A percentile compares a stretch with the other conserved stretches of the same genome.
phyloP scores from a whole-genome alignment of 768 basidiomycete genomes.

The Leccinum longicurvipes region DNA sequence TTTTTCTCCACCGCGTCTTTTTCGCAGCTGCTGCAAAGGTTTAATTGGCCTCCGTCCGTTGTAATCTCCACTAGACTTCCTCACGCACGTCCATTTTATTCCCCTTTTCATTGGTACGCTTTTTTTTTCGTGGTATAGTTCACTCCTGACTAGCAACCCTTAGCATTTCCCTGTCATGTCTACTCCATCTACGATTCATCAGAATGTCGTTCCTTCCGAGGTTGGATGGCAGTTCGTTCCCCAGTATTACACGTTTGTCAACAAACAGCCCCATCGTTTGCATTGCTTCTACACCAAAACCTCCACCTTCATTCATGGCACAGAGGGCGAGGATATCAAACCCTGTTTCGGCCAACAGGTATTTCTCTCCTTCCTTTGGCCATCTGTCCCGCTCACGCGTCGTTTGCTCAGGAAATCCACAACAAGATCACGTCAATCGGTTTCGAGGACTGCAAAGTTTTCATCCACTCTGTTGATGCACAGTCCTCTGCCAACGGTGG shows the following conservation, averaged over 20 bases:
- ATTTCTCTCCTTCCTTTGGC: conserved; percentile 24
- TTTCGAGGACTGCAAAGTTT: conserved; percentile 97
- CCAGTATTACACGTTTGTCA: conserved; percentile 99
- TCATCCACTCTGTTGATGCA: conserved; percentile 97
- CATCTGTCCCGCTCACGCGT: conserved; percentile 4
- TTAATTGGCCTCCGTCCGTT: conserved; percentile 30
- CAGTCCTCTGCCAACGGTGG: conserved; percentile 93
- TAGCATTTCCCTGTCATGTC: conserved; percentile 39
- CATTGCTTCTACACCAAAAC: conserved; percentile 99
- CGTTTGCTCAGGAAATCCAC: conserved; percentile 79
- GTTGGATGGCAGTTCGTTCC: conserved; percentile 99
- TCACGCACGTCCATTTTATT: conserved; percentile 37
- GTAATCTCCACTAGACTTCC: conserved; percentile 36
- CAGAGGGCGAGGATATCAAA: conserved; percentile 91
- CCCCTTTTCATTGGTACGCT: conserved; percentile 27
- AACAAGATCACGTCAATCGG: conserved; percentile 91
- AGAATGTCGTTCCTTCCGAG: conserved; percentile 82
- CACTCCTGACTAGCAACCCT: not conserved
- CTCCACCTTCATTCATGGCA: conserved; percentile 95
- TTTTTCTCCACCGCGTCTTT: conserved; percentile 25
- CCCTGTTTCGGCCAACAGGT: conserved; percentile 94
- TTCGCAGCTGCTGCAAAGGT: conserved; percentile 24
- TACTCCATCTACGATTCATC: conserved; percentile 45
- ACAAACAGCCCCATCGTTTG: conserved; percentile 93
- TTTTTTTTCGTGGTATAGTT: not conserved